Evolutionary conservation across 768 basidiomycete species (phyloP).

Genomic region (Boletellus sp.): DNA sequence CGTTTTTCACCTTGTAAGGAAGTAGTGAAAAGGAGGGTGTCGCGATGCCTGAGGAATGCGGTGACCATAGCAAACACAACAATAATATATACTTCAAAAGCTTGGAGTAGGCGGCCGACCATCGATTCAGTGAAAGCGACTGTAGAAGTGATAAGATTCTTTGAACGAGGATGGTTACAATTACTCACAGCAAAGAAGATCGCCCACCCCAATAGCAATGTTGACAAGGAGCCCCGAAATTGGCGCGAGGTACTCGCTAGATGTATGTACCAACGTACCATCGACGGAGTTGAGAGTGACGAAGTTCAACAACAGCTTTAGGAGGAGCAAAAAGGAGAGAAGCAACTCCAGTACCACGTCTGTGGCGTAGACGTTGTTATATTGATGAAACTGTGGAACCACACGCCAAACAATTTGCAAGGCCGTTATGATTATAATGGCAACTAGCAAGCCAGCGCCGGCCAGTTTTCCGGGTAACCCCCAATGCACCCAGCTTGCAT

Average conservation of each 20-base stretch:
- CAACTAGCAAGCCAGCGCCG: slow-evolving; percentile 47
- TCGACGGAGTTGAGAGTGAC: slow-evolving; percentile 38
- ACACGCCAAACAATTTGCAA: slow-evolving; percentile 67
- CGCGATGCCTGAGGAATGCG: slow-evolving; percentile 32
- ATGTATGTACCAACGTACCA: slow-evolving; percentile 38
- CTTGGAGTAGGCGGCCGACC: slow-evolving; percentile 64
- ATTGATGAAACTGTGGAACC: slow-evolving; percentile 32
- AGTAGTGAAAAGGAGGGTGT: not conserved
- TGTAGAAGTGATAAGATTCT: slow-evolving; percentile 26
- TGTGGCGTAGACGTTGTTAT: slow-evolving; percentile 51
- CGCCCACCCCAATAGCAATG: slow-evolving; percentile 51
- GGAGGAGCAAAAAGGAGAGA: slow-evolving; percentile 52
- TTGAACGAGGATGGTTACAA: not conserved
- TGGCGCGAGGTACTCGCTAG: slow-evolving; percentile 47
- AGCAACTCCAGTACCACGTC: slow-evolving; percentile 58
- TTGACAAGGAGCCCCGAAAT: slow-evolving; percentile 52
- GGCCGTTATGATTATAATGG: slow-evolving; percentile 44
- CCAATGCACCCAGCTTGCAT: slow-evolving; percentile 66
- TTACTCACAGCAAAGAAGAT: slow-evolving; percentile 54
- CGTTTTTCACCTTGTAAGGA: not conserved
- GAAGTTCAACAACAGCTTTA: slow-evolving; percentile 60
- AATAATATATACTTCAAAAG: slow-evolving; percentile 58
- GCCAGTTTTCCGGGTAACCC: slow-evolving; percentile 51
- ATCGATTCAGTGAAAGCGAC: slow-evolving; percentile 67
- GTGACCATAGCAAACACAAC: slow-evolving; percentile 54